Conservation (phyloP, 805 yeast genomes). For the Teunomyces barrocoloradensis region DNA sequence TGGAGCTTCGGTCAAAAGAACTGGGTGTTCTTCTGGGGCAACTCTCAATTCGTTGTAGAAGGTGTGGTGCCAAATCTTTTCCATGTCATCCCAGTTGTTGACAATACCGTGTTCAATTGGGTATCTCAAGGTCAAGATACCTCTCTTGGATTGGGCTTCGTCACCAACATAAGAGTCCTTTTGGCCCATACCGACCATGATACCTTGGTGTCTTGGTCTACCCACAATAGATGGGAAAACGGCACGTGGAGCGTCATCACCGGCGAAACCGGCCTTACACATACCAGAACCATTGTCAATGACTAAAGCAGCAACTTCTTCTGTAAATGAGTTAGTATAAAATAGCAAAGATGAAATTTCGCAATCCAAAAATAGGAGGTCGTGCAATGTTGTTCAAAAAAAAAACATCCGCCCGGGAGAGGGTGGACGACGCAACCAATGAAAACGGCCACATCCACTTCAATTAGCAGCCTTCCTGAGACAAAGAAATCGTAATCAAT, state of each 20-base stretch:
- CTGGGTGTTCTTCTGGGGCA: constrained; percentile 99
- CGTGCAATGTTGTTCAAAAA: constrained; percentile 4
- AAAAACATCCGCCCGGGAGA: not conserved
- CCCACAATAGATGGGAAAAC: constrained; percentile 99
- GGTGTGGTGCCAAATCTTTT: constrained; percentile 99
- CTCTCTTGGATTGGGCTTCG: constrained; percentile 99
- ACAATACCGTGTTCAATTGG: constrained; percentile 99
- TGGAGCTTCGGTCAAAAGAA: constrained; percentile 98
- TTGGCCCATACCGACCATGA: constrained; percentile 99
- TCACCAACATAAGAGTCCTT: constrained; percentile 99
- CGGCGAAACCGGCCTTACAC: constrained; percentile 99
- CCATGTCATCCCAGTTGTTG: constrained; percentile 99
- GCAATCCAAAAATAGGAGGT: constrained; percentile 5
- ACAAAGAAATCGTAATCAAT: not conserved
- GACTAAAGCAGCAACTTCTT: constrained; percentile 64
- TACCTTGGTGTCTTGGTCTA: constrained; percentile 99
- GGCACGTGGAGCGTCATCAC: constrained; percentile 99
- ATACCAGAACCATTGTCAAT: constrained; percentile 99
- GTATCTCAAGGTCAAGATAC: constrained; percentile 97
- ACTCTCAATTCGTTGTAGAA: constrained; percentile 99
- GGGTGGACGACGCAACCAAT: not conserved
- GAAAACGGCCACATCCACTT: not conserved
- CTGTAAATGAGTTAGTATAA: constrained; percentile 33
- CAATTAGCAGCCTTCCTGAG: too few relatives aligned
- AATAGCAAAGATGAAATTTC: not conserved